Evolutionary conservation across 495 filamentous ascomycete genomes (phyloP), one percentile per base, ranked within the genome.

Genomic region (Hypomontagnella monticulosa): DNA sequence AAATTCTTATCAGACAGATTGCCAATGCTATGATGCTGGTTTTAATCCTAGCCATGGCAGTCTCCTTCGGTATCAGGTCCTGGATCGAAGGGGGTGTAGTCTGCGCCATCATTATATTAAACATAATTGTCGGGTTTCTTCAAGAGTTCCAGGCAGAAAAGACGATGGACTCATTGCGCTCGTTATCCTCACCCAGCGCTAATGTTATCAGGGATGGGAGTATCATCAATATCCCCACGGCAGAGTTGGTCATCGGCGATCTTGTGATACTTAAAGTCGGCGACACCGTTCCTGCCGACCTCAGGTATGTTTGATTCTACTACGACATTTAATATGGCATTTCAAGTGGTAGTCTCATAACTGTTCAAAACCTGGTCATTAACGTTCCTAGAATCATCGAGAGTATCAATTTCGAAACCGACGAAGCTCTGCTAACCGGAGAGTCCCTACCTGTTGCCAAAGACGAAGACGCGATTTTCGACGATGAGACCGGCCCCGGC

Each of bases 281-380:
- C 9, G 91, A 93, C 65, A 91, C 89, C 3, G 81, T 93, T 6
- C 91, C 91, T 1, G 91, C 91, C n/a, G 91, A 93, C 71, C 54
- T 78, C 23, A 27, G 23, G 23, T 27, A 27, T 27, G 23, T 27
- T 6, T 27, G n/a, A 3, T 27, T 27, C 23, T 27, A 27, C 6
- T 27, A 27, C 6, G 23, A 3, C 23, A 6, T 27, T 6, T 27
- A 27, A 27, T 27, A 27, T 27, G 23, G 23, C 23, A 27, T 27
- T 27, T 3, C 6, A 27, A 27, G 3, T 6, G 6, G 23, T 6
- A 27, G 23, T n/a, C n/a, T n/a, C n/a, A n/a, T n/a, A n/a, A n/a
- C n/a, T n/a, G n/a, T n/a, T n/a, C n/a, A n/a, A n/a, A n/a, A n/a
- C n/a, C n/a, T n/a, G 23, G 23, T 27, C 6, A 27, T 6, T 27